A percentile compares a stretch with the other conserved stretches of the same genome.
Evolutionary conservation across 352 stramenopile species (phyloP).

Genomic region (Pythium brachiatum): DNA sequence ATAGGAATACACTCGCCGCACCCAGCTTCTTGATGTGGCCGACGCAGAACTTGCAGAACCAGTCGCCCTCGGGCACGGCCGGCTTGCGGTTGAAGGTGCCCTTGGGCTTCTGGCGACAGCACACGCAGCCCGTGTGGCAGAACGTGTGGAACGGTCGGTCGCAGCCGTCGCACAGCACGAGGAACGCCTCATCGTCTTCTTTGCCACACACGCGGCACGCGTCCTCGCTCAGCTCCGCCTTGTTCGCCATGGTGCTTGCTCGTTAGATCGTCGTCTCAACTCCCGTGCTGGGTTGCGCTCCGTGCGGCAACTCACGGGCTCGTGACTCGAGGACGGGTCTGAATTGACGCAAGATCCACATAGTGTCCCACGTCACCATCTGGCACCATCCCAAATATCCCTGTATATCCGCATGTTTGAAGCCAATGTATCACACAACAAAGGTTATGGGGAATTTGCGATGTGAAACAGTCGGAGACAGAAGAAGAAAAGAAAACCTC

Average conservation of each 20-base stretch:
- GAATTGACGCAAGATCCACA: slow-evolving; percentile 14
- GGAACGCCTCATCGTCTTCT: slow-evolving; percentile 71
- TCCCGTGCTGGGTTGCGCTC: not conserved
- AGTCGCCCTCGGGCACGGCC: slow-evolving; percentile 75
- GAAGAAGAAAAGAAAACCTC: slow-evolving; percentile 15
- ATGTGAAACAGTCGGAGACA: slow-evolving; percentile 25
- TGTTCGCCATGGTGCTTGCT: slow-evolving; percentile 20
- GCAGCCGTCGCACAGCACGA: slow-evolving; percentile 81
- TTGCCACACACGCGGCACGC: slow-evolving; percentile 79
- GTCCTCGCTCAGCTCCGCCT: slow-evolving; percentile 47
- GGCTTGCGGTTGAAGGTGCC: slow-evolving; percentile 77
- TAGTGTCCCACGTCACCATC: slow-evolving; percentile 3
- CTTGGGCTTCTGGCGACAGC: slow-evolving; percentile 73
- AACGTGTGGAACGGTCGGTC: slow-evolving; percentile 73
- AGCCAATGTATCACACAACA: slow-evolving; percentile 5
- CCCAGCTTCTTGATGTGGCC: slow-evolving; percentile 50
- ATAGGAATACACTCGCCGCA: slow-evolving; percentile 13
- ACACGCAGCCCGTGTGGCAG: slow-evolving; percentile 73
- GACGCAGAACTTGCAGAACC: slow-evolving; percentile 86
- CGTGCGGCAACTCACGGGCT: slow-evolving; percentile 1
- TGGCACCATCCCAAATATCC: not conserved
- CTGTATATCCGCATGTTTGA: not conserved
- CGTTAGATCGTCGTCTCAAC: slow-evolving; percentile 20
- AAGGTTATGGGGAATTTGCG: slow-evolving; percentile 22
- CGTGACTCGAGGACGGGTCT: slow-evolving; percentile 9